Percentiles rank a stretch among this genome's conserved stretches.
Conservation (phyloP, 108 stramenopile genomes). For the Pseudonitzschia delicatissima region DNA sequence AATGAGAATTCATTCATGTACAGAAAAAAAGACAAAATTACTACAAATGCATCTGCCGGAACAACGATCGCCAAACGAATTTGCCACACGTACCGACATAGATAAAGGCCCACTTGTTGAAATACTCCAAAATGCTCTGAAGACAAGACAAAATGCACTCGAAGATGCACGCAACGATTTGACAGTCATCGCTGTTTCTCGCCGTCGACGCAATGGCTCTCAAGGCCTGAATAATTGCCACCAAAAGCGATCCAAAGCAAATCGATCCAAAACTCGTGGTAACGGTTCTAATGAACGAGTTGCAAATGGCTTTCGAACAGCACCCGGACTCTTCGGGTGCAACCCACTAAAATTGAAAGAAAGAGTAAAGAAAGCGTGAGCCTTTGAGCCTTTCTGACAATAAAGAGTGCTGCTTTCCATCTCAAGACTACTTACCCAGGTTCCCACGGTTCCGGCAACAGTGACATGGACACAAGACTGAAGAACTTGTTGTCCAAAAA, state of each 20-base stretch:
- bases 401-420: background rate
- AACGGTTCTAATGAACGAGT: constrained; percentile 58
- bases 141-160: constrained; percentile 64
- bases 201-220: constrained; percentile 56
- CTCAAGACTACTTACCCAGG: constrained; percentile 41
- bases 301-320: constrained; percentile 63
- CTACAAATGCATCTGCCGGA: no score
- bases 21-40: background rate
- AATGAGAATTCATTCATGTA: background rate
- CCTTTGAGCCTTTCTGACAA: background rate
- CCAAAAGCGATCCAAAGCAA: constrained; percentile 85
- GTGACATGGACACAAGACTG: constrained; percentile 80
- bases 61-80: no score
- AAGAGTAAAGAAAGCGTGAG: background rate
- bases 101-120: constrained; percentile 89
- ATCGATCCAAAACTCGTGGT: constrained; percentile 89
- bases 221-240: constrained; percentile 83
- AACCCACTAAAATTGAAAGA: constrained; percentile 59
- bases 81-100: constrained; percentile 76
- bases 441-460: constrained; percentile 79
- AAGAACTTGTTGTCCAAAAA: constrained; percentile 74
- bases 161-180: constrained; percentile 54
- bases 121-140: constrained; percentile 61
- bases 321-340: constrained; percentile 58
- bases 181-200: constrained; percentile 44